Base-by-base conservation (phyloP, 2,329 filamentous ascomycete species). In the Ophiostoma angusticollis region DNA sequence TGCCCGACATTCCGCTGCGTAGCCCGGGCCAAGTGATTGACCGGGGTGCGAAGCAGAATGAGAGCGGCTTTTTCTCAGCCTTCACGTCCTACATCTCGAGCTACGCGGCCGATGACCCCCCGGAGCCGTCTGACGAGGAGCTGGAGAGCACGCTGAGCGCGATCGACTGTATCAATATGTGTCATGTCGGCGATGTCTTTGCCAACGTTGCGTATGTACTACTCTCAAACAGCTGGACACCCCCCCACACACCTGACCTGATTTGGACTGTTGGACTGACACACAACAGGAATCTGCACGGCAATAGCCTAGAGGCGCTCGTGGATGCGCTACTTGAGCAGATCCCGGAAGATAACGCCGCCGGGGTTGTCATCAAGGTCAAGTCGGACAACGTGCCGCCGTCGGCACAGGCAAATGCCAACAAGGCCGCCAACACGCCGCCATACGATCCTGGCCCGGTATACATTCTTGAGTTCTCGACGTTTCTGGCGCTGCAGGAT, bases 11-110 rank as follows among this genome's bases (percentile, higher is more conserved):
- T 50, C 87, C 91, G 4, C 66, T 96, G 34, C 89, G 95, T 52
- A 84, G 77, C 11, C 87, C 91, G 2, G 91, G 85, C 9, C 87
- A 95, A 54, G 75, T 96, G 35, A 87, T 98, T 47, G 91, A 96
- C 55, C 78, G 89, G 41, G 86, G 79, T 41, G 70, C 82, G 30
- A 82, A 84, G 47, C 68, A 78, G 24, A 74, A 69, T 42, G 91
- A 98, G 21, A 78, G 78, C 3, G 86, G 91, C 6, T 73, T 98
- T 35, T 86, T 98, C 56, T 94, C 87, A 4, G 86, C 89, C 1
- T 84, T 98, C 52, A 93, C 89, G 1, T 93, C 84, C 5, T 98
- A 96, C 53, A 86, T 98, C 23, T 93, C 87, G n/a, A 96, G 89
- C 57, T 96, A 98, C 56, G 91, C 93, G 30, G 93, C 91, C 9